Evolutionary conservation across 2,329 filamentous ascomycete genomes (phyloP), one percentile per base, ranked within the genome.

Genomic region (Colletotrichum salicis): DNA sequence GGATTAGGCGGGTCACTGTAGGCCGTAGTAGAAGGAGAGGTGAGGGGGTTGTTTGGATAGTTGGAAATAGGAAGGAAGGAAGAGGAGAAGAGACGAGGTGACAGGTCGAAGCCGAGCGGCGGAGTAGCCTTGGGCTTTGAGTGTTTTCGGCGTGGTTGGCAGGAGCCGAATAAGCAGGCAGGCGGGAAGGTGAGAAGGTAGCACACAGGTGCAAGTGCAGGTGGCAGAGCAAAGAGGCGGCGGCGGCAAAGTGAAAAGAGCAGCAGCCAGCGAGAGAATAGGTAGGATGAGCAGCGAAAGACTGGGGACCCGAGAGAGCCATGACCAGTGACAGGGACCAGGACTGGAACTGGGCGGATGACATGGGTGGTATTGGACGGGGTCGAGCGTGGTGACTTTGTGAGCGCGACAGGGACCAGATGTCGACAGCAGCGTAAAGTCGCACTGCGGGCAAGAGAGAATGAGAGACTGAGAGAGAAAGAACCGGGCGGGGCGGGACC

Each of bases 321-420:
- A 64, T 64, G 48, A 41, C 60, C 60, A 63, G 60, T 52, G 13
- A 37, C 65, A 71, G 52, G 69, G 69, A 64, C 65, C 65, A 51
- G 65, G 69, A 69, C 45, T 68, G 59, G 65, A 71, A 69, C 22
- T 45, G 59, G 45, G 33, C 59, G 54, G 69, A 60, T 69, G 69
- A 60, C 69, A 71, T 71, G 69, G 69, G 59, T 71, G 55, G 69
- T 60, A 71, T 71, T 69, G 69, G 69, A 71, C 65, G 69, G 69
- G 69, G 33, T 61, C 54, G 56, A 55, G 48, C 37, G 37, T 41
- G 37, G 37, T 41, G 37, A 41, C 27, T 29, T 29, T 29, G 27
- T 29, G 37, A 13, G 37, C 41, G 54, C 55, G 69, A 71, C 69
- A 71, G 59, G 69, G 65, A 54, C 58, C 58, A 62, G 37, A 54